Evolutionary conservation across 768 basidiomycete genomes (phyloP).

Genomic region (Phallus indusiatus): DNA sequence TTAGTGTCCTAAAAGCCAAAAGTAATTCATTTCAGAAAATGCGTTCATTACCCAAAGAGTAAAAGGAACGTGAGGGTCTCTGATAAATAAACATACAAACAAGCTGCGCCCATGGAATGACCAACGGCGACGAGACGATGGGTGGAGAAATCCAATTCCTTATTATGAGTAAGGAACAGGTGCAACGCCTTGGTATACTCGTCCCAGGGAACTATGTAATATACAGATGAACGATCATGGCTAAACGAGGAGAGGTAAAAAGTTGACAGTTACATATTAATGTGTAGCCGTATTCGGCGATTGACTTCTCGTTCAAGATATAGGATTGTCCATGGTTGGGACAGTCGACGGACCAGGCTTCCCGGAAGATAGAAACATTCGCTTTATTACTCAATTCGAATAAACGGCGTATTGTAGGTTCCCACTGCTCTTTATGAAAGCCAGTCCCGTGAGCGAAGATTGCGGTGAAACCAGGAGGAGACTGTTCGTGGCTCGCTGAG

Average conservation of each 20-base stretch:
- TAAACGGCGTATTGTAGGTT: slow-evolving; percentile 43
- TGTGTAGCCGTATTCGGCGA: slow-evolving; percentile 34
- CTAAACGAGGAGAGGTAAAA: not conserved
- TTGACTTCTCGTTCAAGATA: slow-evolving; percentile 37
- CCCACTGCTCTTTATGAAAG: slow-evolving; percentile 71
- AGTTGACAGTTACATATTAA: slow-evolving; percentile 31
- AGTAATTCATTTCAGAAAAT: not conserved
- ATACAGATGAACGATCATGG: no score
- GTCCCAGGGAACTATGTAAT: slow-evolving; percentile 46
- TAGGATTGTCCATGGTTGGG: slow-evolving; percentile 65
- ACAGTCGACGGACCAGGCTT: slow-evolving; percentile 63
- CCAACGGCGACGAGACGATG: slow-evolving; percentile 54
- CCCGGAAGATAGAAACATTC: slow-evolving; percentile 30
- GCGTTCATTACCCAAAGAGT: not conserved
- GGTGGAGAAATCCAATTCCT: slow-evolving; percentile 27
- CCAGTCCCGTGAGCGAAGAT: slow-evolving; percentile 61
- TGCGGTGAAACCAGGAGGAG: slow-evolving; percentile 36
- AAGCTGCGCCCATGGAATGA: slow-evolving; percentile 59
- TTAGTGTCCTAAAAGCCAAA: slow-evolving; percentile 33
- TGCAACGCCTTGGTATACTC: slow-evolving; percentile 52
- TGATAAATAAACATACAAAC: slow-evolving; percentile 35
- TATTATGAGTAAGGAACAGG: slow-evolving; percentile 41
- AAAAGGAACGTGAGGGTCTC: not conserved
- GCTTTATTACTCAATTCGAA: slow-evolving; percentile 22
- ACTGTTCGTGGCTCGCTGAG: slow-evolving; percentile 24